Conservation (phyloP, 352 stramenopile species). For the Pythium periplocum region DNA sequence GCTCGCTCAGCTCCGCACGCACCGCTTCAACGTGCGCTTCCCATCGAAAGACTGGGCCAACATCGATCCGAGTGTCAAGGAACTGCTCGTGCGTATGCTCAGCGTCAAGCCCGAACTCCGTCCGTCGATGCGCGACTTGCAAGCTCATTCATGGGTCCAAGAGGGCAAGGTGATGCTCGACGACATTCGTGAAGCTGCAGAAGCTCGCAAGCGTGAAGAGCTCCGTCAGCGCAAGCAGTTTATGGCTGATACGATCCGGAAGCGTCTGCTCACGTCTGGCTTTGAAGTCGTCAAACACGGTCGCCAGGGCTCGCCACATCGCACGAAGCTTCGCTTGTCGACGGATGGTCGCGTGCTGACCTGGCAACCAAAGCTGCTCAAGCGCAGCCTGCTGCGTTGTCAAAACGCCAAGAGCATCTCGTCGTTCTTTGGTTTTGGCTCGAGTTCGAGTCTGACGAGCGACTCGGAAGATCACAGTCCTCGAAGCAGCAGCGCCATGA, state of each 20-base stretch:
- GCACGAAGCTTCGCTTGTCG: conserved; percentile 70
- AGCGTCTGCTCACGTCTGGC: conserved; percentile 60
- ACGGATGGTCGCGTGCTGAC: conserved; percentile 60
- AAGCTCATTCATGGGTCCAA: conserved; percentile 60
- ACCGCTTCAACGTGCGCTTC: conserved; percentile 80
- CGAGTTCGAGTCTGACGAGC: too few species aligned
- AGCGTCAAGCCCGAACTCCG: conserved; percentile 61
- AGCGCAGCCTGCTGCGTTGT: conserved; percentile 60
- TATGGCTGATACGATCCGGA: conserved; percentile 55
- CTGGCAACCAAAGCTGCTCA: conserved; percentile 78
- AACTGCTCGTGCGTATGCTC: conserved; percentile 75
- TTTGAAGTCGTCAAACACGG: conserved; percentile 82
- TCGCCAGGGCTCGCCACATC: conserved; percentile 66
- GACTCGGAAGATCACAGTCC: not conserved
- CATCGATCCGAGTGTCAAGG: conserved; percentile 59
- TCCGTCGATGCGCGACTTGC: conserved; percentile 53
- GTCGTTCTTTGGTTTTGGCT: conserved; percentile 48
- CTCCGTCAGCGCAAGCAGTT: conserved; percentile 59
- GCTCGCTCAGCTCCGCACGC: conserved; percentile 71
- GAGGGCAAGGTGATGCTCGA: conserved; percentile 42
- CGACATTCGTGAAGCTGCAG: conserved; percentile 32
- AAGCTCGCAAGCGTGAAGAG: conserved; percentile 36
- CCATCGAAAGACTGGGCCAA: conserved; percentile 74
- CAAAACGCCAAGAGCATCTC: conserved; percentile 60
- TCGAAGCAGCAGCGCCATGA: not conserved